phyloP scores from a whole-genome alignment of 495 filamentous ascomycete species.

The Bathelium albidoporum region DNA sequence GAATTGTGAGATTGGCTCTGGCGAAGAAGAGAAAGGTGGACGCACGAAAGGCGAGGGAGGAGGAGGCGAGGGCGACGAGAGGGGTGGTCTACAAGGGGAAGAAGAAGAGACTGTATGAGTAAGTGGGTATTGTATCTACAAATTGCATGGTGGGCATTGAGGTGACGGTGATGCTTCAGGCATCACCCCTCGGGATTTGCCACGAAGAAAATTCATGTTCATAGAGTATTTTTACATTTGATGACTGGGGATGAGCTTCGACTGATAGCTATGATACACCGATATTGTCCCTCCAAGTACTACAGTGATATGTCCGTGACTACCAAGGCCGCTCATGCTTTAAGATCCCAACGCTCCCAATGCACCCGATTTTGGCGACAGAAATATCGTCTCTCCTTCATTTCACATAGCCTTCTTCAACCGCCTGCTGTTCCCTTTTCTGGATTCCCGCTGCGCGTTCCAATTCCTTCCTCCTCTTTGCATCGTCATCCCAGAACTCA shows the following conservation, averaged over 20 bases:
- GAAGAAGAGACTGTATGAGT: not conserved
- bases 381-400: not conserved
- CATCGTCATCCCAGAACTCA: constrained; percentile 39
- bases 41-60: constrained; percentile 71
- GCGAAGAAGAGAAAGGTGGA: constrained; percentile 81
- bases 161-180: no score
- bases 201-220: no score
- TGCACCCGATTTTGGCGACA: not conserved
- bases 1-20: constrained; percentile 52
- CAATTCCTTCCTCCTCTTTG: constrained; percentile 2
- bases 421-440: not conserved
- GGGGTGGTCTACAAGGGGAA: not conserved
- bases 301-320: not conserved
- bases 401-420: not conserved
- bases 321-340: not conserved
- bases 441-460: not conserved
- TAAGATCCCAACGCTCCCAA: not conserved
- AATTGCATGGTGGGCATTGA: not conserved
- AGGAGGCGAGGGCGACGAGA: constrained; percentile 40
- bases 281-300: not conserved
- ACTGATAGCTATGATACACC: not conserved
- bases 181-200: no score
- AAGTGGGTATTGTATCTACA: not conserved
- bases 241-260: not conserved
- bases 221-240: no score